These are phyloP conservation scores for Backusella australiensis DNA, from an alignment of 192 early-diverging fungal genomes.

Conservation along the genomic window DNA sequence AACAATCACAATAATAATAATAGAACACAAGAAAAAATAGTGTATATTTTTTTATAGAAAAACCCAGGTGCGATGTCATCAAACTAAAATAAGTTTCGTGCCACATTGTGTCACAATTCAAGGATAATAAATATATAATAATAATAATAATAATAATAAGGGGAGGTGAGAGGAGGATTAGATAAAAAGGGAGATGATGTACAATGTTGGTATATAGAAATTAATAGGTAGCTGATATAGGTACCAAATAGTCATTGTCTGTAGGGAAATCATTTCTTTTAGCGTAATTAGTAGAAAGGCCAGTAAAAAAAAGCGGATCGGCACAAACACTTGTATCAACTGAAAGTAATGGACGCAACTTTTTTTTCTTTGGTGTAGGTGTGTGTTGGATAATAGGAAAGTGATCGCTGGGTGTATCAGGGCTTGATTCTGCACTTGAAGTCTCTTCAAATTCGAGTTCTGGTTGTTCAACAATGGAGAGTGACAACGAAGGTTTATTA, in stretches of 20 bases:
- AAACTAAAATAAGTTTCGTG: conserved; percentile 8
- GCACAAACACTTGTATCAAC: conserved; percentile 14
- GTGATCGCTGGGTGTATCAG: conserved; percentile 8
- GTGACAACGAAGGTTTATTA: background rate
- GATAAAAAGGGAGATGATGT: conserved; percentile 1
- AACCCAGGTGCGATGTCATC: conserved; percentile 1
- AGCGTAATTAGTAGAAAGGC: conserved; percentile 10
- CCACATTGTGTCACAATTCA: background rate
- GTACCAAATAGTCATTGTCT: conserved; percentile 3
- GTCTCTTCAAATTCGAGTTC: background rate
- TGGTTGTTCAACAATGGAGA: background rate
- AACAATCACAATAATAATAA: conserved; percentile 4
- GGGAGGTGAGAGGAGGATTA: background rate
- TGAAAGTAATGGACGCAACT: conserved; percentile 12
- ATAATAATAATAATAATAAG: background rate
- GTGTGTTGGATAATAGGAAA: background rate
- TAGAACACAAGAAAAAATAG: conserved; percentile 7
- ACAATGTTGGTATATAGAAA: background rate
- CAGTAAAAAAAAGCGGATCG: conserved; percentile 16
- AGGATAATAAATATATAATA: background rate
- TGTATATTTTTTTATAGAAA: conserved; percentile 10
- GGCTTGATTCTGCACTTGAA: conserved; percentile 10
- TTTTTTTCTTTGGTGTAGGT: background rate
- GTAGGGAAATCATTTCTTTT: background rate
- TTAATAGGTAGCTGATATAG: conserved; percentile 15